Conservation (phyloP, 2,329 filamentous ascomycete species). For the Aspergillus latus region DNA sequence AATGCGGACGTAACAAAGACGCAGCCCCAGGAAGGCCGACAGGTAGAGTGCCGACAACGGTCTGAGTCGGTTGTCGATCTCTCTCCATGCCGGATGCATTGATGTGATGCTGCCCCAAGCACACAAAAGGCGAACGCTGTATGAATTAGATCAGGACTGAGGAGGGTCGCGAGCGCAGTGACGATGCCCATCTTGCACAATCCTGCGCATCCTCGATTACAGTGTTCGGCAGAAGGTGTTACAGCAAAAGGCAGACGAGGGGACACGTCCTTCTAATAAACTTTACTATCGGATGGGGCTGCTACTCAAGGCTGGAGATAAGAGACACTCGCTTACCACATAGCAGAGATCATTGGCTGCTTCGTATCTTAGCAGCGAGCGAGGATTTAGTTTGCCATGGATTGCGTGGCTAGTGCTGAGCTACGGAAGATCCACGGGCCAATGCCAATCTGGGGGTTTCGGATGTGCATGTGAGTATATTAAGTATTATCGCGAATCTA, state of each 20-base stretch:
- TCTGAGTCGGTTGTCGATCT: slow-evolving; percentile 8
- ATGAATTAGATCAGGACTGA: neutral
- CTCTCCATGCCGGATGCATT: neutral
- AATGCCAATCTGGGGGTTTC: too few relatives aligned
- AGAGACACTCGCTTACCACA: too few relatives aligned
- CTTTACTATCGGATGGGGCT: neutral
- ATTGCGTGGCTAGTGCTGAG: too few relatives aligned
- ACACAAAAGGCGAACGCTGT: neutral
- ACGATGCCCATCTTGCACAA: neutral
- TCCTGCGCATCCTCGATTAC: too few relatives aligned
- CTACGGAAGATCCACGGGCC: too few relatives aligned
- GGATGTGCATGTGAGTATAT: too few relatives aligned
- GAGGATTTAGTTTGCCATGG: too few relatives aligned
- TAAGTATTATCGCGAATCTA: too few relatives aligned
- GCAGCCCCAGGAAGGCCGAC: neutral
- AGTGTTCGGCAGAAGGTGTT: neutral
- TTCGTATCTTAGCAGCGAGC: too few relatives aligned
- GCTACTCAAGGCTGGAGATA: neutral
- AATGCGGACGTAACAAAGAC: neutral
- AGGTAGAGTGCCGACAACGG: neutral
- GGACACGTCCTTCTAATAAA: too few relatives aligned
- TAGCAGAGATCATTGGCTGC: too few relatives aligned
- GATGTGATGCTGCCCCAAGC: neutral
- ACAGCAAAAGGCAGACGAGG: neutral
- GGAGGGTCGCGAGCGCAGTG: neutral